These are phyloP conservation scores for Chlamydomonas asymmetrica DNA, from an alignment of 139 green algal species.

Conservation along the genomic window DNA sequence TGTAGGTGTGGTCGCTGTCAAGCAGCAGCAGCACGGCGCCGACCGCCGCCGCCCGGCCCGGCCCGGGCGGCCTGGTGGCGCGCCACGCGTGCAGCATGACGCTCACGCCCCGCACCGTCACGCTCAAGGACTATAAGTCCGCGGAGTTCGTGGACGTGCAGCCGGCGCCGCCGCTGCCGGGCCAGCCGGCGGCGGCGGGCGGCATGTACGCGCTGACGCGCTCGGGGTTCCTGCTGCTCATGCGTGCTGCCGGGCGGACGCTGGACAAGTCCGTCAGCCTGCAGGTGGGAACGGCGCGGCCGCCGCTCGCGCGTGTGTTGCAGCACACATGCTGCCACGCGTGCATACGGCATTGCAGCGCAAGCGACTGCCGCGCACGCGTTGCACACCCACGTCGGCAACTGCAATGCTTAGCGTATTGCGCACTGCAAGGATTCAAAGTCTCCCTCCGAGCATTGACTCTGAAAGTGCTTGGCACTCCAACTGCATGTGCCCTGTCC, in stretches of 20 bases:
- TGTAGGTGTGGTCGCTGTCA: conserved; percentile 40
- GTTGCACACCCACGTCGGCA: too few relatives aligned
- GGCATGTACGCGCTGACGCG: conserved; percentile 45
- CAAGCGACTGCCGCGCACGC: neutral
- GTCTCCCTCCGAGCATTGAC: too few relatives aligned
- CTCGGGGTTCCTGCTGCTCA: conserved; percentile 37
- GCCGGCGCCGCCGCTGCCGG: neutral
- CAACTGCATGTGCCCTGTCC: too few relatives aligned
- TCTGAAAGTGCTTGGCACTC: too few relatives aligned
- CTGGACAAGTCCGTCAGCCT: conserved; percentile 52
- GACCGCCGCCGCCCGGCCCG: neutral
- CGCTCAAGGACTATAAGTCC: conserved; percentile 35
- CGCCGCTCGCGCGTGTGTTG: neutral
- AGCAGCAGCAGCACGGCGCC: too few relatives aligned
- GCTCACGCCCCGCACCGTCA: conserved; percentile 31
- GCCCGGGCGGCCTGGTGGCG: neutral
- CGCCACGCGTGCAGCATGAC: conserved; percentile 4
- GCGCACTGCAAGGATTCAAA: too few relatives aligned
- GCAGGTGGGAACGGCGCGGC: conserved; percentile 17
- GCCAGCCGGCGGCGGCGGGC: conserved; percentile 1
- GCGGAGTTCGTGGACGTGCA: conserved; percentile 37
- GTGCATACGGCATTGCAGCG: neutral
- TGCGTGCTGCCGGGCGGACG: conserved; percentile 29
- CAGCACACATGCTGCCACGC: neutral
- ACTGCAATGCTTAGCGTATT: too few relatives aligned